Base-by-base conservation (phyloP, 768 basidiomycete species). In the Lactarius hatsudake region DNA sequence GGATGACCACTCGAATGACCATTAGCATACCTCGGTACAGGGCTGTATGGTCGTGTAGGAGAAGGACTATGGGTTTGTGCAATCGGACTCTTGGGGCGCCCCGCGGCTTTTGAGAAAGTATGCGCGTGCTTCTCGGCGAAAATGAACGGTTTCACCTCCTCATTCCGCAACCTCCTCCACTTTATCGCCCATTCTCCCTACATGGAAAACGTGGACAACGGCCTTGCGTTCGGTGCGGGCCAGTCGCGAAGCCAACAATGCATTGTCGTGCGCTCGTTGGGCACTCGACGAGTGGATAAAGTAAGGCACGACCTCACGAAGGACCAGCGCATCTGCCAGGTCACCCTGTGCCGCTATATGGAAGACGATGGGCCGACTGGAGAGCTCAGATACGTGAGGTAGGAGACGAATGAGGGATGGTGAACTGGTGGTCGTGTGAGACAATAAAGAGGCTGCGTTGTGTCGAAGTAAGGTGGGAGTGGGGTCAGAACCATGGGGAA, bases 251-350 rank as follows among this genome's bases (percentile, higher is more conserved):
- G 94, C 93, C 20, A 98, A 83, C 42, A 98, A 79, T 30, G 94
- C 91, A 76, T 98, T 89, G 74, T 96, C 93, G 72, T 96, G 91
- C 3, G 94, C 93, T 74, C 94, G 84, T 74, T 94, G 90, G 4
- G 86, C 75, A 1, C 84, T 86, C 42, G 85, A 82, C 6, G 94
- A 96, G 72, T 96, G 81, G 59, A 98, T 72, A 74, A 94, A 88
- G 78, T 88, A 92, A 34, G 91, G 91, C 7, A 93, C 85, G 23
- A 87, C 83, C n/a, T 89, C 85, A 48, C 89, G 87, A 65, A 96
- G 87, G 15, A 89, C 79, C 51, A 95, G 82, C 48, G 87, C 86
- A 69, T 90, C 87, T 40, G 91, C 86, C 54, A 94, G 83, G 74
- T 92, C 88, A 65, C 84, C 80, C 53, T 78, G 75, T 56, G 86